Evolutionary conservation across 2,329 filamentous ascomycete species (phyloP).

Genomic region (Aaosphaeria pasadenensis): DNA sequence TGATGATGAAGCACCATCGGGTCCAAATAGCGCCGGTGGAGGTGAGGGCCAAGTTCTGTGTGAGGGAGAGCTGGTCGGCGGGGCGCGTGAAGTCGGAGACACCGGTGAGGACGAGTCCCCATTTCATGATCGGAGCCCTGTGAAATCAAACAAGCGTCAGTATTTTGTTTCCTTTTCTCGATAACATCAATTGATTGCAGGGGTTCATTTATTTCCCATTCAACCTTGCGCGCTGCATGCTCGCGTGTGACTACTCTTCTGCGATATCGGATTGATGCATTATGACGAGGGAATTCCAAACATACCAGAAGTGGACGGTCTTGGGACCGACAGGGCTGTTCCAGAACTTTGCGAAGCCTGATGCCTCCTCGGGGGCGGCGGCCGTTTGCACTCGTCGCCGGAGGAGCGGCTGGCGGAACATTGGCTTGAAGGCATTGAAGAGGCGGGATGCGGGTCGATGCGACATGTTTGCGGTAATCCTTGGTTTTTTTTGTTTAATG

Average conservation of each 20-base stretch:
- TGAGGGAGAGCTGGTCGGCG: slow-evolving; percentile 86
- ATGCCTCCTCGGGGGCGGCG: slow-evolving; percentile 35
- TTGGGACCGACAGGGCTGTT: slow-evolving; percentile 50
- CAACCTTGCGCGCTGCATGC: not conserved
- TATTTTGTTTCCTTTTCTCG: too few relatives aligned
- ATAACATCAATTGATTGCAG: too few relatives aligned
- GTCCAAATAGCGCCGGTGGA: slow-evolving; percentile 96
- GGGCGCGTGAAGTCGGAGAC: slow-evolving; percentile 89
- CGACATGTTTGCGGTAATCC: slow-evolving; percentile 44
- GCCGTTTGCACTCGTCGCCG: slow-evolving; percentile 66
- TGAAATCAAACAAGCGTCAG: not conserved
- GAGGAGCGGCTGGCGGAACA: slow-evolving; percentile 53
- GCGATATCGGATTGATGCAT: not conserved
- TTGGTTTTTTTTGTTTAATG: slow-evolving; percentile 5
- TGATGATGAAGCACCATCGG: slow-evolving; percentile 97
- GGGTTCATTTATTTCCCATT: too few relatives aligned
- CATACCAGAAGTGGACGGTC: slow-evolving; percentile 97
- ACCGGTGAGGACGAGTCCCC: slow-evolving; percentile 89
- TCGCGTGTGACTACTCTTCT: slow-evolving; percentile 2
- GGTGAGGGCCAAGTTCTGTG: slow-evolving; percentile 86
- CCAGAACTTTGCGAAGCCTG: slow-evolving; percentile 67
- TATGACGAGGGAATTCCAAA: slow-evolving; percentile 3
- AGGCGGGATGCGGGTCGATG: slow-evolving; percentile 58
- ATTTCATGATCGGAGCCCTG: slow-evolving; percentile 94
- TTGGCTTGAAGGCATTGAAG: slow-evolving; percentile 51